Base-by-base conservation (phyloP, 148 eudicot genomes). In the Linanthus parryae region DNA sequence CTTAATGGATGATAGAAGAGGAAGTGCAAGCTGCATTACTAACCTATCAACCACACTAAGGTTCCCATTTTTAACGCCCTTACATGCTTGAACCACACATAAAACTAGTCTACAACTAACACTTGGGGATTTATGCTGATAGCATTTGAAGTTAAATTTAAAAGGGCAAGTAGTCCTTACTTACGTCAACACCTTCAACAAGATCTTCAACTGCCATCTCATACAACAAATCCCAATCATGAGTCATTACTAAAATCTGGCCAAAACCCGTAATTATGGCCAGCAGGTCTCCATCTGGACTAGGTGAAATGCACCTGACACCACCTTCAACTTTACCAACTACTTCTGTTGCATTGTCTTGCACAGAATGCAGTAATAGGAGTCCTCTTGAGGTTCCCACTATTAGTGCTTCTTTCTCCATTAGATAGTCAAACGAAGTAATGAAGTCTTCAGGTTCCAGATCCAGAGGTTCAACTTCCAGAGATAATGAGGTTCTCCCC, bases 271-370 rank as follows among this genome's bases (percentile, higher is more conserved):
- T 81, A 30, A 85, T 67, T 50, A 92, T 72, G 27, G 82, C 87
- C 50, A 87, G 90, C 62, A 92, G 72, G 73, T 87, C 96, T 34
- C 98, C 98, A 66, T 92, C 96, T 20, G 98, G 98, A 68, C 98
- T 92, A 19, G 96, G 83, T n/a, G 90, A 79, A 43, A 92, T 73
- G 75, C 90, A 84, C 72, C 74, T 82, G 38, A 92, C 94, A 46
- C 98, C 98, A 49, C 98, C 96, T 57, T 92, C 96, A 57, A 92
- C 83, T 61, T 68, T 74, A 53, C 98, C 98, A 70, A 92, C 98
- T 45, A 79, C 59, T 68, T 87, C 96, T 29, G 84, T 79, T 52
- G 61, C 42, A 31, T 79, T 69, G 54, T 70, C 73, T 61, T 84
- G 90, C 48, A 87, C 83, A 46, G 59, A 65, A 59, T 81, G 68